Base-by-base conservation (phyloP, 1,139 yeast genomes). In the Kodamaea arcana region DNA sequence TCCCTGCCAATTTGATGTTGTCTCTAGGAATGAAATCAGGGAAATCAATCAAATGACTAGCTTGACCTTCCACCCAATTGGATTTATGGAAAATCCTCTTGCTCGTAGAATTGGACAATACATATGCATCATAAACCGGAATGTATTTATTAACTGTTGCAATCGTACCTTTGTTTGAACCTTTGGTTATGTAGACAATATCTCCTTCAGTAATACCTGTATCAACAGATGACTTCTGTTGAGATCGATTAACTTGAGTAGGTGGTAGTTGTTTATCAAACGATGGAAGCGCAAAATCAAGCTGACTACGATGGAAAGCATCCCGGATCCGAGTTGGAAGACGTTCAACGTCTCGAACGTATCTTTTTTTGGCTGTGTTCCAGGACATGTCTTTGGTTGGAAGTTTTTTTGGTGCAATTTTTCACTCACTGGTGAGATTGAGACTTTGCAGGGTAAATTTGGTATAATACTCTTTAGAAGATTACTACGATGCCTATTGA, bases 51-150 rank as follows among this genome's bases (percentile, higher is more conserved):
- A 87, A 77, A 47, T 87, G 94, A 35, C 82, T 75, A 20, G 71
- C 69, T 54, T 83, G 94, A 33, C 83, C 81, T 37, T 78, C 81
- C 30, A 76, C 72, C 94, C 95, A 86, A 51, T 73, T 72, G 34
- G 70, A 67, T 50, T 79, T 80, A 14, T 96, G 95, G 34, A 68
- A 48, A 30, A 68, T 48, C 37, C 55, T 60, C 47, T 65, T 64
- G 33, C 58, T 52, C 13, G 62, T 58, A 20, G 65, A 54, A 45
- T 64, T 66, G 12, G 68, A 51, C 44, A 69, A 51, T 32, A 60
- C 54, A 15, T 63, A 60, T 10, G 64, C 44, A 43, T 68, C 65
- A 33, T 50, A 52, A 32, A 57, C 61, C 5, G 63, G 54, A 23
- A 59, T 48, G 41, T 54, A 55, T 32, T 46, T 48, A 31, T 49